Percentiles rank a stretch among this genome's conserved stretches.
phyloP scores from a whole-genome alignment of 192 early-diverging fungal species.

The Coemansia sp. region DNA sequence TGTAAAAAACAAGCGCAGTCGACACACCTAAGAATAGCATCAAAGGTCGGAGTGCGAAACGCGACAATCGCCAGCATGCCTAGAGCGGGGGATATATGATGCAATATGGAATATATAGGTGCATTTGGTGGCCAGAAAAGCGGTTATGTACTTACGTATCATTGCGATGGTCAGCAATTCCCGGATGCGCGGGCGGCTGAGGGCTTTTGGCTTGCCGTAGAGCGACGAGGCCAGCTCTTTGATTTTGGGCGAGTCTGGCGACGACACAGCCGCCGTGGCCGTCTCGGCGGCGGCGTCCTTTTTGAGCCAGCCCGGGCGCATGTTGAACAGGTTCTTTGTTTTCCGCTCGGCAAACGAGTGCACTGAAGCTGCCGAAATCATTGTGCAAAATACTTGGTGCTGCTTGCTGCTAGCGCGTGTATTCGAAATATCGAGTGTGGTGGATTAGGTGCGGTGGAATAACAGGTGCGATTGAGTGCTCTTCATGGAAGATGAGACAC shows the following conservation, averaged over 20 bases:
- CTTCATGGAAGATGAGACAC: background rate
- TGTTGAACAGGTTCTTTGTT: constrained; percentile 42
- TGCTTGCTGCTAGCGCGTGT: constrained; percentile 1
- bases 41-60: too few relatives aligned
- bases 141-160: constrained; percentile 54
- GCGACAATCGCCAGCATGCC: too few relatives aligned
- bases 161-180: constrained; percentile 43
- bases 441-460: background rate
- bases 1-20: too few relatives aligned
- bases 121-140: too few relatives aligned
- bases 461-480: background rate
- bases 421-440: too few relatives aligned
- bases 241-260: constrained; percentile 37
- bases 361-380: constrained; percentile 35
- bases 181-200: constrained; percentile 40
- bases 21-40: too few relatives aligned
- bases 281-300: constrained; percentile 21
- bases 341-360: constrained; percentile 45
- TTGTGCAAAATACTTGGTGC: constrained; percentile 6
- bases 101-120: too few relatives aligned
- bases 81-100: too few relatives aligned
- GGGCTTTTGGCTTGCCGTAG: constrained; percentile 33
- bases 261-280: constrained; percentile 5
- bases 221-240: constrained; percentile 27
- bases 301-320: constrained; percentile 43